phyloP scores from a whole-genome alignment of 2,329 filamentous ascomycete genomes.

The Fusarium sp. region DNA sequence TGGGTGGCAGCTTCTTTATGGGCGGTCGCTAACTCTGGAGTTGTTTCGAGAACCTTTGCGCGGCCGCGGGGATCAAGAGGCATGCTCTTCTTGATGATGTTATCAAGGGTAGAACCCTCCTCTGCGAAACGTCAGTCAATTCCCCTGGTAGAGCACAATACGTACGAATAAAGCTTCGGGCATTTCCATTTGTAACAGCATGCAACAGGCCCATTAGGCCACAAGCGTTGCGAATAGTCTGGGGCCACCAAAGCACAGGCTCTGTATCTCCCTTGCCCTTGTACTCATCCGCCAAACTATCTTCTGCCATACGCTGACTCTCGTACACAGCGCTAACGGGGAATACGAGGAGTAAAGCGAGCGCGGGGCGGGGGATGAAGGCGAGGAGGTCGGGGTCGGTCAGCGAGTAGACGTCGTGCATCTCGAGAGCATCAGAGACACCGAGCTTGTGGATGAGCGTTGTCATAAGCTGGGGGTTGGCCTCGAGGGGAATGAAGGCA shows the following conservation, averaged over 20 bases:
- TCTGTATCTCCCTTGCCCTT: slow-evolving; percentile 74
- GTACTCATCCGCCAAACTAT: slow-evolving; percentile 74
- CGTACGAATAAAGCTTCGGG: slow-evolving; percentile 70
- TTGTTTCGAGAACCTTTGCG: slow-evolving; percentile 81
- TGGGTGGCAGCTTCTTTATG: slow-evolving; percentile 81
- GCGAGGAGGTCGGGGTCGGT: slow-evolving; percentile 86
- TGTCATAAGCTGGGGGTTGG: slow-evolving; percentile 91
- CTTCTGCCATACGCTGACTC: slow-evolving; percentile 79
- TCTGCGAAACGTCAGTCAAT: slow-evolving; percentile 50
- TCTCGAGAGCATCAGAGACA: slow-evolving; percentile 78
- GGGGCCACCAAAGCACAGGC: slow-evolving; percentile 91
- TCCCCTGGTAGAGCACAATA: slow-evolving; percentile 12
- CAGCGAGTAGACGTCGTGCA: slow-evolving; percentile 94
- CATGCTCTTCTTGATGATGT: slow-evolving; percentile 77
- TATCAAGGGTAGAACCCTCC: slow-evolving; percentile 68
- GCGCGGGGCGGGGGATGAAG: slow-evolving; percentile 88
- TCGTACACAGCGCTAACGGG: slow-evolving; percentile 86
- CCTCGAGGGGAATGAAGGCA: slow-evolving; percentile 72
- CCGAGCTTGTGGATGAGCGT: slow-evolving; percentile 85
- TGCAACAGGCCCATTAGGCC: slow-evolving; percentile 91
- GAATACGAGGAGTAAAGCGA: slow-evolving; percentile 92
- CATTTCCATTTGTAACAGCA: slow-evolving; percentile 81
- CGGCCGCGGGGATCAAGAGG: slow-evolving; percentile 75
- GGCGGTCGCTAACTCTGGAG: slow-evolving; percentile 79
- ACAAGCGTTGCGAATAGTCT: slow-evolving; percentile 95